These are phyloP conservation scores for Cryptococcus maquisensis DNA, from an alignment of 1,284 basidiomycete species.

Conservation along the genomic window DNA sequence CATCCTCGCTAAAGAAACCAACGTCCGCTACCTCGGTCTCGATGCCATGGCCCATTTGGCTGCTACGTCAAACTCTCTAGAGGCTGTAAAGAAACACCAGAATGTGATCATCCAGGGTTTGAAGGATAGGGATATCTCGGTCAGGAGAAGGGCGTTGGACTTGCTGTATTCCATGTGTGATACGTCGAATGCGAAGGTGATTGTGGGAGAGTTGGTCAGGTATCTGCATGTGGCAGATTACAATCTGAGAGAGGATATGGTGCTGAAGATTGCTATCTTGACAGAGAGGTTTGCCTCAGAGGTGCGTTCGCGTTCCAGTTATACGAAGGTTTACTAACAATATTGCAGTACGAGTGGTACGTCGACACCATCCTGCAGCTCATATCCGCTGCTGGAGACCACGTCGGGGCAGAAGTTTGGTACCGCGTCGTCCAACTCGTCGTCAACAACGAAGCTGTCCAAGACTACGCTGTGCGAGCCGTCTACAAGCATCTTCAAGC, in stretches of 20 bases:
- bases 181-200: conserved; percentile 84
- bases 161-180: conserved; percentile 99
- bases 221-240: conserved; percentile 95
- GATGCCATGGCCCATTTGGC: conserved; percentile 99
- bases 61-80: conserved; percentile 81
- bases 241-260: conserved; percentile 94
- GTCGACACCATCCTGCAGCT: conserved; percentile 93
- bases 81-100: conserved; percentile 92
- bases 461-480: conserved; percentile 91
- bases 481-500: conserved; percentile 85
- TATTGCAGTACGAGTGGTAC: conserved; percentile 76
- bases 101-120: conserved; percentile 90
- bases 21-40: conserved; percentile 93
- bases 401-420: conserved; percentile 99
- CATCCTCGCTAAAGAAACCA: conserved; percentile 96
- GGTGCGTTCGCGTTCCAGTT: conserved; percentile 49
- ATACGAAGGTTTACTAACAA: not conserved
- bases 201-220: conserved; percentile 88
- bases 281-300: conserved; percentile 94
- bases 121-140: conserved; percentile 95
- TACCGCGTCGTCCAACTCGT: conserved; percentile 98
- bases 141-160: conserved; percentile 88
- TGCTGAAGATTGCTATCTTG: conserved; percentile 94
- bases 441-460: conserved; percentile 95
- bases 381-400: conserved; percentile 93